Evolutionary conservation across 495 filamentous ascomycete genomes (phyloP), one percentile per base, ranked within the genome.

Genomic region (Podospora australis): DNA sequence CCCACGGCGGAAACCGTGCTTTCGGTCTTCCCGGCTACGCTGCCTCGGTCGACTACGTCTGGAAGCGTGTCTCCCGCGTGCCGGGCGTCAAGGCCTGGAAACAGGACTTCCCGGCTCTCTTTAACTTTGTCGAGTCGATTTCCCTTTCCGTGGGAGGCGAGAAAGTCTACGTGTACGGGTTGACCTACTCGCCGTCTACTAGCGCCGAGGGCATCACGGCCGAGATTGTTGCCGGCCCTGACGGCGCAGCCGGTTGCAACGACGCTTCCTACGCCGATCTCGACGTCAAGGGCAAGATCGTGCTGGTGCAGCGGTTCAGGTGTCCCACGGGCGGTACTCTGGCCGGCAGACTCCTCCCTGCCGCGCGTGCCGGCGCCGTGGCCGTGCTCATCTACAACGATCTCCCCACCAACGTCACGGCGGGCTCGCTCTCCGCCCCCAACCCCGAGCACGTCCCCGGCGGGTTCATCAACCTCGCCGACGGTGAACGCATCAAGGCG

Each of bases 21-120:
- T 76, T 76, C 41, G 73, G 73, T 5, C 50, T 67, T 17, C 67
- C 70, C 0, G 73, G 73, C 14, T 74, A 72, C 55, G 50, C 50
- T 3, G 72, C 69, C 2, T 72, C 70, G 3, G 60, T 69, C 13
- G 68, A 76, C 39, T 75, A 69, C 46, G 57, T 76, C 38, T 56
- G 60, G 20, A 50, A 55, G 6, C 52, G 54, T 4, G 44, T 62
- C 3, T 55, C 57, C 49, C 57, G 60, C 2, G 56, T 59, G 28
- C 35, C 53, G 7, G 47, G 50, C 14, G 63, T 52, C 7, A 57
- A 57, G 20, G 39, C 62, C 13, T 69, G 60, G 57, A 59, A 66
- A 17, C 72, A 76, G 45, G 59, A 67, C 26, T 73, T 76, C 47
- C 56, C 55, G 52, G 60, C 62, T 7, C 53, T 71, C 0, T 76